Base-by-base conservation (phyloP, 2,329 filamentous ascomycete species). In the Thielaviopsis populi region DNA sequence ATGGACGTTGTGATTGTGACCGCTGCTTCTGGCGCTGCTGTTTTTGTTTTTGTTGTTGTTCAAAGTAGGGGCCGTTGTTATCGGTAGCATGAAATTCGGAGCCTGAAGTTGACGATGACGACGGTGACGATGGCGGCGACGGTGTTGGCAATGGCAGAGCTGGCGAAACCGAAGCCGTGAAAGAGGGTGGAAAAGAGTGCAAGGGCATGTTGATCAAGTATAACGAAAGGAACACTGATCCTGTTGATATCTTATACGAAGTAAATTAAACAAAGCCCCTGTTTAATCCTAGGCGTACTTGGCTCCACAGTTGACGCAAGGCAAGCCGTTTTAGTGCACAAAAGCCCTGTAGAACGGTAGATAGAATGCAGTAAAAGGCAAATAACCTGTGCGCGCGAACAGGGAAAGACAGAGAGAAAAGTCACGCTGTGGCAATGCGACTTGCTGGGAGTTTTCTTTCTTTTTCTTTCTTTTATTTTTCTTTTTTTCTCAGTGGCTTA, bases 61-160 rank as follows among this genome's bases (percentile, higher is more conserved):
- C 17, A 8, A 11, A 63, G 30, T 60, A 40, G 17, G 61, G 48
- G 41, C 22, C 19, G 37, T 56, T 27, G 22, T 27, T 22, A 40
- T 46, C 37, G 13, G 61, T 42, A 27, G 61, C 33, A 22, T 61
- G 54, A 11, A 56, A 27, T 50, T 54, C 37, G 41, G 59, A 63
- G 11, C 24, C 60, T 3, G 64, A 65, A 37, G 22, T 22, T 11
- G 53, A 22, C 53, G 48, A 53, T 1, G 46, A 22, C 22, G 48
- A 56, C 1, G 27, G 53, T 22, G 53, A 37, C 3, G 53, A 37
- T n/a, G 53, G 30, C 17, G 53, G 53, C 30, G 48, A 53, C 13
- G 48, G 53, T 10, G 53, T 56, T 37, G 53, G 53, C 10, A 56
- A 19, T 24, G 53, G 53, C 53, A 56, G 17, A 56, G 27, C 53